Base-by-base conservation (phyloP, 208 protist genomes). In the Leishmania arabica region DNA sequence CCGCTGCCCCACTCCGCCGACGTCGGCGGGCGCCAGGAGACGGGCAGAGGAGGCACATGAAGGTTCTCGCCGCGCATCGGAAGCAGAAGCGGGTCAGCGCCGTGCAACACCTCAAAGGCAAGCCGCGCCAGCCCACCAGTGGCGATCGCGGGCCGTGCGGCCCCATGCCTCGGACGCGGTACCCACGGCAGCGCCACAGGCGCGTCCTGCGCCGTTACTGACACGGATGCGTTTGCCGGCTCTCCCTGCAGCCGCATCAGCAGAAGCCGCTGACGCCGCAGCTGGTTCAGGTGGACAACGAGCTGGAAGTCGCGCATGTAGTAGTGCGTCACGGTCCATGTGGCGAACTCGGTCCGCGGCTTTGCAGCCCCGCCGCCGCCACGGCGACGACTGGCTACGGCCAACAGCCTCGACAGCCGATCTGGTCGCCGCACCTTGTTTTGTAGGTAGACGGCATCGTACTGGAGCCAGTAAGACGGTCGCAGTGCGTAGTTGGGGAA, bases 281-380 rank as follows among this genome's bases (percentile, higher is more conserved):
- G 71, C 53, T 72, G 73, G 49, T 86, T 86, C 31, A 86, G 24
- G n/a, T 80, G 42, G 19, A 82, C 56, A 5, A 86, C 37, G 1
- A 86, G 42, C 49, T 86, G 74, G 54, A 86, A 86, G 19, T 82
- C 78, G 45, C 56, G 75, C 40, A 78, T 60, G 58, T 77, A 75
- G 0, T 47, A 31, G 51, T 80, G 72, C 34, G 54, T 75, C 21
- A 82, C 40, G 0, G 70, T 79, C 83, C 83, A 86, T 37, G 68
- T 82, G 7, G n/a, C 5, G 34, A 75, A 79, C 1, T 9, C 5
- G 13, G 74, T 81, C 21, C 15, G 31, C 51, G 51, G 19, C 53
- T 72, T 27, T 31, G 19, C 27, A 47, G 45, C 45, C 5, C 8
- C 71, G 27, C 71, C 70, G 31, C 17, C 27, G 54, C 31, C 47